Evolutionary conservation across 2,329 filamentous ascomycete species (phyloP).

Genomic region (Colletotrichum spaethianum): DNA sequence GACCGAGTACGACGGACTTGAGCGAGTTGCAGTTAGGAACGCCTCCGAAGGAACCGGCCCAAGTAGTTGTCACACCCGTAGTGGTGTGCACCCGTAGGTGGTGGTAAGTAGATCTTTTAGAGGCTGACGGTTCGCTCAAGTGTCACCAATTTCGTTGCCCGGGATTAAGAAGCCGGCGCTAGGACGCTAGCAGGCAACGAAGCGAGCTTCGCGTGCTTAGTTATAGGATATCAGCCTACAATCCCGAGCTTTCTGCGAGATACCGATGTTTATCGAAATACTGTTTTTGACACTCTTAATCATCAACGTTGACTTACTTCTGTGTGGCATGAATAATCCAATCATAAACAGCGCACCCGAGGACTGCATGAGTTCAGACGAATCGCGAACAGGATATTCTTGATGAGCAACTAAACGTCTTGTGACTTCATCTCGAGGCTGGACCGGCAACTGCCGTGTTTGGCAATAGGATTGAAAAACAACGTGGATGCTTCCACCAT

Average conservation of each 20-base stretch:
- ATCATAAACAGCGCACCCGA: not conserved
- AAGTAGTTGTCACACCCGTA: not conserved
- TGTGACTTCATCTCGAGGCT: not conserved
- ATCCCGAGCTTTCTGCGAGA: constrained; percentile 34
- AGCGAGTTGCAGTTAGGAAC: not conserved
- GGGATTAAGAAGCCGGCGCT: not conserved
- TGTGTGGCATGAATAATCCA: constrained; percentile 21
- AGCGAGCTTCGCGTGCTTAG: not conserved
- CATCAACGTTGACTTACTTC: not conserved
- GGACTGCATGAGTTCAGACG: constrained; percentile 1
- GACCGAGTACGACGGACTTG: not conserved
- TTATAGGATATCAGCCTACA: not conserved
- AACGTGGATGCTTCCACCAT: constrained; percentile 8
- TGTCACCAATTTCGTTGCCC: not conserved
- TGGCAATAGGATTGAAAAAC: not conserved
- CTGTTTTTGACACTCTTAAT: not conserved
- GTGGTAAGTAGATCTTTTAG: not conserved
- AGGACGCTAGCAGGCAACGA: not conserved
- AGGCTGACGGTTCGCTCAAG: not conserved
- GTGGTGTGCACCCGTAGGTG: not conserved
- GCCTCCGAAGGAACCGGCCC: not conserved
- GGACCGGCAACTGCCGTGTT: constrained; percentile 14
- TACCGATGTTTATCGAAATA: not conserved
- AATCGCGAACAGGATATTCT: constrained; percentile 7
- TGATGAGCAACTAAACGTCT: not conserved